Conservation (phyloP, 1,284 basidiomycete genomes). For the Polyporus tsugae region DNA sequence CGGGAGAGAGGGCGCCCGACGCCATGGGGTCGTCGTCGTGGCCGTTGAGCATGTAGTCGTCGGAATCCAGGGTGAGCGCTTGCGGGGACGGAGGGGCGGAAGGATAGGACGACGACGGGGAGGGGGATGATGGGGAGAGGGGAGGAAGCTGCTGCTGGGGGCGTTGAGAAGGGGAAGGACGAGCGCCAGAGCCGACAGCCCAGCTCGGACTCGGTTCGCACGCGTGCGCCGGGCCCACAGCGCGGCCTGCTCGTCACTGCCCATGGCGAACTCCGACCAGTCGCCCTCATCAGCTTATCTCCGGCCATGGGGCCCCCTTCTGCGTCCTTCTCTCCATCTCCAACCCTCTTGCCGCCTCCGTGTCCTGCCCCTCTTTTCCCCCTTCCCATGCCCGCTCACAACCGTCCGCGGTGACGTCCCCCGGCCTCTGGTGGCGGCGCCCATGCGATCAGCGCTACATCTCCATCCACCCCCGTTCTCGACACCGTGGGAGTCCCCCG, state of each 20-base stretch:
- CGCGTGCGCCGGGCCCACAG: constrained; percentile 43
- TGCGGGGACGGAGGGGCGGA: constrained; percentile 37
- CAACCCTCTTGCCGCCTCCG: constrained; percentile 11
- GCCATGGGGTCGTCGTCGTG: constrained; percentile 52
- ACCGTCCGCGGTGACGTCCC: constrained; percentile 24
- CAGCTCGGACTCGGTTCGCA: constrained; percentile 46
- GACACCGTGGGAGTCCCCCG: constrained; percentile 34
- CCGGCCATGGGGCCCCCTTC: constrained; percentile 20
- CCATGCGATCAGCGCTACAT: constrained; percentile 27
- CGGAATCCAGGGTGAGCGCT: constrained; percentile 26
- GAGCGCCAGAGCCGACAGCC: constrained; percentile 46
- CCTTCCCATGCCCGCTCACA: constrained; percentile 5
- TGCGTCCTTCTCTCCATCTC: constrained; percentile 15
- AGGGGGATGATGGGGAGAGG: constrained; percentile 48
- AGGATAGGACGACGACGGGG: constrained; percentile 51
- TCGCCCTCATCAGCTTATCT: constrained; percentile 36
- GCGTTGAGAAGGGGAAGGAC: constrained; percentile 59
- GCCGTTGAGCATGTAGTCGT: constrained; percentile 41
- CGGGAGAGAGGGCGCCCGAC: constrained; percentile 34
- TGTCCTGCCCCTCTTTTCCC: constrained; percentile 7
- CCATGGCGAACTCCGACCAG: constrained; percentile 44
- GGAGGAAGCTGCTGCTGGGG: constrained; percentile 45
- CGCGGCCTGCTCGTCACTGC: constrained; percentile 42
- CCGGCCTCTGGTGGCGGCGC: constrained; percentile 27
- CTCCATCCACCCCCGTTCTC: constrained; percentile 26